Conservation (phyloP, 305 asterid genomes). For the Fraxinus angustifolia region DNA sequence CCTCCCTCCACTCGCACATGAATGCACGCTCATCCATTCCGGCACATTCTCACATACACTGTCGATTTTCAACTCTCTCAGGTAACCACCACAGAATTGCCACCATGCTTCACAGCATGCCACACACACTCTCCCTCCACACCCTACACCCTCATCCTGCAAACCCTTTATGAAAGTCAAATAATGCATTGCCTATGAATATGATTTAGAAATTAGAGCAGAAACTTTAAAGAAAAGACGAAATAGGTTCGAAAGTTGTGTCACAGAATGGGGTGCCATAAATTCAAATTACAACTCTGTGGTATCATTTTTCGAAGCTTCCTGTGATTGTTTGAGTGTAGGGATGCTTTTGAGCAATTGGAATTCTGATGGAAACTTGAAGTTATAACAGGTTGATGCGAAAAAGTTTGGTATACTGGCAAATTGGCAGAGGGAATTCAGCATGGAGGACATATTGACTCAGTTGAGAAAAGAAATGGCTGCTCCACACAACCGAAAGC, state of each 20-base stretch:
- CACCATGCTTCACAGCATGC: not conserved
- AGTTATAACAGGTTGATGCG: slow-evolving; percentile 36
- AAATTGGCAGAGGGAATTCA: slow-evolving; percentile 45
- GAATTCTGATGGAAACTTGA: not conserved
- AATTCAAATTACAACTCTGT: not conserved
- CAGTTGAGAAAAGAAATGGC: slow-evolving; percentile 53
- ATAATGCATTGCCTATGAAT: not conserved
- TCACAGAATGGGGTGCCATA: not conserved
- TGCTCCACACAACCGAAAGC: slow-evolving; percentile 47
- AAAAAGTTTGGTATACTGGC: slow-evolving; percentile 43
- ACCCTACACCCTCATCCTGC: not conserved
- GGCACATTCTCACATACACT: not conserved
- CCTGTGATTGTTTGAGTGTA: not conserved
- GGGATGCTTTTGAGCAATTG: not conserved
- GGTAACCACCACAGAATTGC: not conserved
- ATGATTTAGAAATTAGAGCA: not conserved
- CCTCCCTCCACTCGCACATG: not conserved
- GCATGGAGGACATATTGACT: slow-evolving; percentile 40
- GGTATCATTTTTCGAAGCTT: not conserved
- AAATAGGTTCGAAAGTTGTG: not conserved
- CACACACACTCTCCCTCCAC: not conserved
- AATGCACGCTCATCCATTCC: not conserved
- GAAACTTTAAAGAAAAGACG: not conserved
- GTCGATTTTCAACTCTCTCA: not conserved
- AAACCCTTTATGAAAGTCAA: not conserved